Evolutionary conservation across 805 yeast genomes (phyloP).

Genomic region (Vanderwaltozyma polyspora): DNA sequence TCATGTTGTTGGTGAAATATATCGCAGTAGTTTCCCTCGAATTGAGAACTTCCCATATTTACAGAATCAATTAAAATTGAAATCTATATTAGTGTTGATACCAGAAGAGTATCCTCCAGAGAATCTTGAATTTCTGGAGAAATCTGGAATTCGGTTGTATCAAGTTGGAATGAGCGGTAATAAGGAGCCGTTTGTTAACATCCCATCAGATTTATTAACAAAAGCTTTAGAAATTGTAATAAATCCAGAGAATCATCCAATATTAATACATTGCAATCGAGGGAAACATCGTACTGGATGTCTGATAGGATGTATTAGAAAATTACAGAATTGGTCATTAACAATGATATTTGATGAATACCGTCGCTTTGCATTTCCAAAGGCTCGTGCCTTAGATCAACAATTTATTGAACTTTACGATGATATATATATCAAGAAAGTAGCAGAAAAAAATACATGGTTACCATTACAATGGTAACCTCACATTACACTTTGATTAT

Average conservation of each 20-base stretch:
- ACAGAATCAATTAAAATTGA: constrained; percentile 43
- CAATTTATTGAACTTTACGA: constrained; percentile 89
- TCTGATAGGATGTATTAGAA: constrained; percentile 80
- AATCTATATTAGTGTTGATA: constrained; percentile 69
- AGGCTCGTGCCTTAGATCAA: constrained; percentile 90
- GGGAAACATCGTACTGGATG: constrained; percentile 98
- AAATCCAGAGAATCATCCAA: constrained; percentile 82
- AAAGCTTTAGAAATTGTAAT: constrained; percentile 72
- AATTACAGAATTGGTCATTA: constrained; percentile 84
- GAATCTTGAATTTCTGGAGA: constrained; percentile 50
- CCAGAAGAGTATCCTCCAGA: constrained; percentile 87
- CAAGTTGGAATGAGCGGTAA: constrained; percentile 94
- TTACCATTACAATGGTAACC: constrained; percentile 63
- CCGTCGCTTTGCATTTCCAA: constrained; percentile 87
- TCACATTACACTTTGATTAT: too few species aligned
- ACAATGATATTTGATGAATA: constrained; percentile 95
- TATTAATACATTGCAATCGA: constrained; percentile 87
- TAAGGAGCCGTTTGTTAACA: constrained; percentile 85
- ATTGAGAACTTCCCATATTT: constrained; percentile 70
- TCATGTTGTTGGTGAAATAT: constrained; percentile 65
- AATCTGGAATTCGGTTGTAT: constrained; percentile 54
- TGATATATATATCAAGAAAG: constrained; percentile 45
- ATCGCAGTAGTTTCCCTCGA: constrained; percentile 84
- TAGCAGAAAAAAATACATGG: constrained; percentile 44
- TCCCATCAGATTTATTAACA: constrained; percentile 55